Evolutionary conservation across 2,329 filamentous ascomycete genomes (phyloP).

Genomic region (Clonostachys rhizophaga): DNA sequence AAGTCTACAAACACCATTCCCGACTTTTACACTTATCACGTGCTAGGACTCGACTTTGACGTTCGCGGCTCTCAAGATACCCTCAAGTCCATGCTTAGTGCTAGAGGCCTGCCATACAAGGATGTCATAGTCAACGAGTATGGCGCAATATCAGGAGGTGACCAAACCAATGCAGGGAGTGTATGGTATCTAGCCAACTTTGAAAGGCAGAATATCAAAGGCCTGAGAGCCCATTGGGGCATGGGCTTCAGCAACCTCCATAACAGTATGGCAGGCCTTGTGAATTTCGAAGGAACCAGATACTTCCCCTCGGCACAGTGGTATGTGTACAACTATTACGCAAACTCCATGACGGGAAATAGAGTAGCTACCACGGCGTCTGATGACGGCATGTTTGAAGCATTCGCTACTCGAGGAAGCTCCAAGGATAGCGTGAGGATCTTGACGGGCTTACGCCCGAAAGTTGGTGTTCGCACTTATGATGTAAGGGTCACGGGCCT

Average conservation of each 20-base stretch:
- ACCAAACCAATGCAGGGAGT: constrained; percentile 32
- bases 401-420: constrained; percentile 1
- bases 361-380: constrained; percentile 2
- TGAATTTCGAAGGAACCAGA: not conserved
- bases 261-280: constrained; percentile 33
- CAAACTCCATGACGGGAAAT: constrained; percentile 1
- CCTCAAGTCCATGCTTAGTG: too few relatives aligned
- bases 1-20: too few relatives aligned
- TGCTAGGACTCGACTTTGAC: too few relatives aligned
- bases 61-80: too few relatives aligned
- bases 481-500: too few relatives aligned
- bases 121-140: constrained; percentile 44
- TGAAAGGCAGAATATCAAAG: constrained; percentile 33
- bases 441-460: too few relatives aligned
- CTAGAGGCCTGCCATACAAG: too few relatives aligned
- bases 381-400: constrained; percentile 2
- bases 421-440: too few relatives aligned
- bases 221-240: constrained; percentile 40
- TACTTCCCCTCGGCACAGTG: constrained; percentile 4
- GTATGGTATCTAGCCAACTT: constrained; percentile 41
- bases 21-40: too few relatives aligned
- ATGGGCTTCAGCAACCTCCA: constrained; percentile 25
- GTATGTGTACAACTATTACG: constrained; percentile 6
- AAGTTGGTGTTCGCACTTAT: too few relatives aligned
- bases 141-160: constrained; percentile 16